Evolutionary conservation across 1,284 basidiomycete species (phyloP), one percentile per base, ranked within the genome.

Genomic region (Ganoderma boninense): DNA sequence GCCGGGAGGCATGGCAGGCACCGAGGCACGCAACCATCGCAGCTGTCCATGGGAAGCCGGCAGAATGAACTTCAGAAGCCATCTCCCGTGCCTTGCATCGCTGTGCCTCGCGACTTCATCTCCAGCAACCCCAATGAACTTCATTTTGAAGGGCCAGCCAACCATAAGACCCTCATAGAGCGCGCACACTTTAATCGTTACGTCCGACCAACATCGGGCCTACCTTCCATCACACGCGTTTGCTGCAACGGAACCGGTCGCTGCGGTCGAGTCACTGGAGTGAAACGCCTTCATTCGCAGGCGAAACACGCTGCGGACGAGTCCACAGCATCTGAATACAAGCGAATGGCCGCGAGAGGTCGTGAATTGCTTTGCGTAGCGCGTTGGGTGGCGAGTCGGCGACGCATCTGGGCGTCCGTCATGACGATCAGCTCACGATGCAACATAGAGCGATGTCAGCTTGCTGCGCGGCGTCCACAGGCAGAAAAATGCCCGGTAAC

Each of bases 1-100:
- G 73, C 73, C 65, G 64, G 20, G 8, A 40, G n/a, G 10, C 57
- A 60, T 60, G 18, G 60, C 60, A 62, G 54, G 65, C 69, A 69
- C 65, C 68, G 60, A 66, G 64, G 64, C 44, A 35, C 61, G 35
- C 60, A 11, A 23, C 23, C 26, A 32, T 29, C 32, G 54, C 26
- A 35, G 54, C 32, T 32, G 54, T 13, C 32, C 29, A 35, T 57
- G 54, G 66, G 40, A 49, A 43, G 11, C n/a, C 60, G 59, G 42
- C 23, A 29, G 60, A 42, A 62, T 62, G 60, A 43, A 26, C n/a
- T 44, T 16, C n/a, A 18, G 40, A 62, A 62, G 40, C 38, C 60
- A 29, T 23, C 40, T 16, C 23, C 14, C 23, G 42, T 62, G 60
- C 60, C 60, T 62, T 43, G 60, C 38, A 62, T 62, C 60, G 60